Evolutionary conservation across 208 protist genomes (phyloP), one percentile per base, ranked within the genome.

Genomic region (Acanthamoeba culbertsoni): DNA sequence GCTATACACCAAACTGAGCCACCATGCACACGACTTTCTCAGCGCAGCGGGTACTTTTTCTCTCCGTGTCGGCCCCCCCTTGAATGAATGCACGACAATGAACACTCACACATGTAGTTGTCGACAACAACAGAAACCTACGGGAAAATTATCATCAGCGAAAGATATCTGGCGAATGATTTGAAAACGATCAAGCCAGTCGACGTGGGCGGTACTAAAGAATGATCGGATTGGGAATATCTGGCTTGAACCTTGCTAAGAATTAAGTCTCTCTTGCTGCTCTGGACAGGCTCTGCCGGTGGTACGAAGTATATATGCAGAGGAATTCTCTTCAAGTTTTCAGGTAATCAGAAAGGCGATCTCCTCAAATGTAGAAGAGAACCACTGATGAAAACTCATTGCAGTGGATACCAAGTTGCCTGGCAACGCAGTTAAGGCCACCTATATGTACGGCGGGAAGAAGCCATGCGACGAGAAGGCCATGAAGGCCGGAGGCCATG

Each of bases 321-420:
- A 20, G 73, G 90, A 42, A 96, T 96, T 26, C 40, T 96, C 0
- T 96, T 95, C 62, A 96, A 96, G 62, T 93, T 95, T 91, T 43
- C 93, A 23, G 93, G 71, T 79, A 59, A n/a, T n/a, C n/a, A n/a
- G n/a, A n/a, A n/a, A n/a, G n/a, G n/a, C n/a, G n/a, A n/a, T n/a
- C n/a, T n/a, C n/a, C n/a, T 82, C 42, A 93, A 94, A 5, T n/a
- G n/a, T 59, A 63, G 16, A 63, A 28, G 33, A 33, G 0, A 8
- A 8, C 20, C 53, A 59, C 55, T 23, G 12, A 23, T 55, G 48
- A 18, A 18, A 8, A 55, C 59, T 68, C 20, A 68, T 68, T 28
- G 8, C 59, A 79, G 71, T 79, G 71, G 71, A 79, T 42, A 79
- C 71, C 71, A 79, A 79, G 71, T 28, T 79, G 1, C 5, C 10